Evolutionary conservation across 2,329 filamentous ascomycete genomes (phyloP).

Genomic region (Grosmannia penicillata): DNA sequence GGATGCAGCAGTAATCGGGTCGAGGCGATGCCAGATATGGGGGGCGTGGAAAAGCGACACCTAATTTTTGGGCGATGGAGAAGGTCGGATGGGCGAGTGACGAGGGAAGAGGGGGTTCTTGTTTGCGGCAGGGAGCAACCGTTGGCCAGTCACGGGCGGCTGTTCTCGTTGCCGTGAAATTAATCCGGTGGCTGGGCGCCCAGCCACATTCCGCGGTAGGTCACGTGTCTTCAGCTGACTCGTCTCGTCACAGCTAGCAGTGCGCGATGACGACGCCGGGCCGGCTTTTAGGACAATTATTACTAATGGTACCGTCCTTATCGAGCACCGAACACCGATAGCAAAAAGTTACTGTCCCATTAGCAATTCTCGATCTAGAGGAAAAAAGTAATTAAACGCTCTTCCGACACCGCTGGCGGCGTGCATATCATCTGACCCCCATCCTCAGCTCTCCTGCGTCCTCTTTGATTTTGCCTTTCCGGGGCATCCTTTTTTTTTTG

Average conservation of each 20-base stretch:
- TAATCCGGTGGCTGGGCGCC: constrained; percentile 12
- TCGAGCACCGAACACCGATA: no score
- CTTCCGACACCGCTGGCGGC: no score
- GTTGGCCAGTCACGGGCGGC: constrained; percentile 3
- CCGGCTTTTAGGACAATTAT: no score
- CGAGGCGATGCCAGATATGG: not conserved
- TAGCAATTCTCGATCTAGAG: no score
- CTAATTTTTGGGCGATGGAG: not conserved
- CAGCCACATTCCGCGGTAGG: constrained; percentile 5
- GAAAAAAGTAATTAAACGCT: no score
- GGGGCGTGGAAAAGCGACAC: not conserved
- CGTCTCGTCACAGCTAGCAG: not conserved
- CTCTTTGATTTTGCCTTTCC: no score
- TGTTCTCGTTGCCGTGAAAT: constrained; percentile 6
- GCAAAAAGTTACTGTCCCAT: no score
- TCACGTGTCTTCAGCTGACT: not conserved
- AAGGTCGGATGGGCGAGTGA: not conserved
- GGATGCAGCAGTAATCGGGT: not conserved
- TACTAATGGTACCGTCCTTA: no score
- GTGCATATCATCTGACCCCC: no score
- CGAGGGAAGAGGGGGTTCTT: not conserved
- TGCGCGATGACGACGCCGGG: no score
- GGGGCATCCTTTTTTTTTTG: no score
- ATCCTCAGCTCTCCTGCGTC: no score
- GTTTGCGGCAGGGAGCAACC: not conserved